phyloP scores from a whole-genome alignment of 1,284 basidiomycete genomes.

The Ustilago shanxiensis region DNA sequence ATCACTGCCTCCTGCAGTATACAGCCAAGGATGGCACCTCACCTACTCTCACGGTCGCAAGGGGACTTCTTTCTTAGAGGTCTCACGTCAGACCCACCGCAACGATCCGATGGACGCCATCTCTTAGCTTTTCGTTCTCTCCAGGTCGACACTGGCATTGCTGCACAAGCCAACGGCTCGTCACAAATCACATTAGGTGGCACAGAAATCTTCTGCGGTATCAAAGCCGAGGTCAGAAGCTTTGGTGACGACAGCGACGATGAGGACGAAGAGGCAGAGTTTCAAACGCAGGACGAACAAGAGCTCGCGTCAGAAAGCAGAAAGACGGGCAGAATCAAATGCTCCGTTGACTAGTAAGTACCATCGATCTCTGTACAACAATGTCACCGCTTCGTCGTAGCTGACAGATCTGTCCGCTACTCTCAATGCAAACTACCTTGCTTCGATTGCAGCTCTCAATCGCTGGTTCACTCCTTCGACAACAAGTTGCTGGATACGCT shows the following conservation, averaged over 20 bases:
- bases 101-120: constrained; percentile 55
- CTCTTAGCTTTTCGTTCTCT: constrained; percentile 58
- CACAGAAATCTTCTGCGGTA: constrained; percentile 62
- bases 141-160: constrained; percentile 44
- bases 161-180: constrained; percentile 60
- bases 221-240: constrained; percentile 61
- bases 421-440: not conserved
- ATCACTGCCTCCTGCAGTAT: not conserved
- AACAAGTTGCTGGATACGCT: constrained; percentile 41
- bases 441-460: constrained; percentile 28
- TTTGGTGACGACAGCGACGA: constrained; percentile 48
- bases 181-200: constrained; percentile 57
- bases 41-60: constrained; percentile 61
- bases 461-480: constrained; percentile 47
- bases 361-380: not conserved
- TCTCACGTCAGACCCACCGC: constrained; percentile 51
- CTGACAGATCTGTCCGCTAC: not conserved
- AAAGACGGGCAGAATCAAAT: constrained; percentile 48
- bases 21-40: constrained; percentile 41
- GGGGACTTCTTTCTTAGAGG: constrained; percentile 61
- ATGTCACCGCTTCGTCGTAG: not conserved
- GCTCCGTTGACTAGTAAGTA: constrained; percentile 51
- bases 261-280: constrained; percentile 43
- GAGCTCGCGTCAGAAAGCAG: constrained; percentile 38
- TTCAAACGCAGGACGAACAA: constrained; percentile 46